Percentiles rank a stretch among this genome's conserved stretches.
phyloP scores from a whole-genome alignment of 805 yeast genomes.

The Spathaspora boniae region DNA sequence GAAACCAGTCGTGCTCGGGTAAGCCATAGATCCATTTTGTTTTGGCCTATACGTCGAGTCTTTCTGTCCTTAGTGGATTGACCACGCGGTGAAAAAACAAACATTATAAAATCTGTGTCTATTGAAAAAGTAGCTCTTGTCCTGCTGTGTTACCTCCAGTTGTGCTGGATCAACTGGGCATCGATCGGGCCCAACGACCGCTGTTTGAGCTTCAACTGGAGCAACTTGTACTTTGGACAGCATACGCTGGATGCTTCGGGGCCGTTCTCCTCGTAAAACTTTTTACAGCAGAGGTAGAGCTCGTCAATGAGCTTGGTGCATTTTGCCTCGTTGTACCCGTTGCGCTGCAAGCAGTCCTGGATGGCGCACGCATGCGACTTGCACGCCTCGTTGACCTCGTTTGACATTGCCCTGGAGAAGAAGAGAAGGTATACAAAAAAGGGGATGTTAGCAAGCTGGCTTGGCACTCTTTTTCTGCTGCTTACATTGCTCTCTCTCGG shows the following conservation, averaged over 20 bases:
- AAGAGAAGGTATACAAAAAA: no score
- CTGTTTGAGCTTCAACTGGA: constrained; percentile 64
- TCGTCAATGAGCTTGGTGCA: constrained; percentile 69
- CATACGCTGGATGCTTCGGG: constrained; percentile 61
- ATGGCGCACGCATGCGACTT: constrained; percentile 80
- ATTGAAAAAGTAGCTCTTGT: background rate
- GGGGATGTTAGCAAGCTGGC: no score
- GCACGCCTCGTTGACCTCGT: constrained; percentile 43
- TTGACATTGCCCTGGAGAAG: constrained; percentile 10
- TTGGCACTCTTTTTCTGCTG: constrained; percentile 4
- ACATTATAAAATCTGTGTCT: constrained; percentile 34
- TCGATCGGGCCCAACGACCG: constrained; percentile 54
- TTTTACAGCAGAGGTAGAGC: constrained; percentile 70
- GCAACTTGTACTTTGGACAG: constrained; percentile 69
- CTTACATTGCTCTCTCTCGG: background rate
- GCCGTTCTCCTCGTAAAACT: constrained; percentile 61
- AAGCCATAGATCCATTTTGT: constrained; percentile 68
- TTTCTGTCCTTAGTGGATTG: constrained; percentile 35
- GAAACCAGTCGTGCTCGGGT: constrained; percentile 86
- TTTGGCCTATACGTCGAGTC: constrained; percentile 55
- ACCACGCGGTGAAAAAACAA: constrained; percentile 76
- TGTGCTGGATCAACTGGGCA: constrained; percentile 43
- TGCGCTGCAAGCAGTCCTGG: constrained; percentile 67
- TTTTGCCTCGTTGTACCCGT: constrained; percentile 66
- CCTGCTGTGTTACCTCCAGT: constrained; percentile 7